phyloP scores from a whole-genome alignment of 345 rosid species.

The Eucalyptus marginata region DNA sequence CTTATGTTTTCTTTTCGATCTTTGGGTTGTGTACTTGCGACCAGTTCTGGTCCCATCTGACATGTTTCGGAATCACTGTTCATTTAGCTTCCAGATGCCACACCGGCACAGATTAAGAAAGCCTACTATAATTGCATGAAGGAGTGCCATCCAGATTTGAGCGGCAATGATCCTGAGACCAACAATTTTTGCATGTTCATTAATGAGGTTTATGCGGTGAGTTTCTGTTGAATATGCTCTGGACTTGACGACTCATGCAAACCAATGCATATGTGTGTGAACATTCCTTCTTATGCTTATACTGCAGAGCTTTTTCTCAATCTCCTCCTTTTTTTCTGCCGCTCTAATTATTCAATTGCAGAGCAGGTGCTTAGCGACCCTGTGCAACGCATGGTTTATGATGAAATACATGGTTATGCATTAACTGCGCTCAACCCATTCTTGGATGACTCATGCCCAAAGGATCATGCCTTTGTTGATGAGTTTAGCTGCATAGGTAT shows the following conservation, averaged over 20 bases:
- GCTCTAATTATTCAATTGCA: neutral
- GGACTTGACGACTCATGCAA: neutral
- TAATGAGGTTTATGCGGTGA: constrained; percentile 78
- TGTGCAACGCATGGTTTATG: constrained; percentile 87
- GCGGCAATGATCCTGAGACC: constrained; percentile 69
- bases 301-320: neutral
- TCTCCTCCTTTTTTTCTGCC: neutral
- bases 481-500: constrained; percentile 96
- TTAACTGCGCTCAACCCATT: constrained; percentile 80
- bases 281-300: neutral
- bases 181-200: constrained; percentile 95
- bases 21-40: neutral
- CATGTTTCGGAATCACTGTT: neutral
- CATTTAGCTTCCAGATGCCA: constrained; percentile 77
- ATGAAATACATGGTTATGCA: constrained; percentile 93
- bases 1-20: neutral
- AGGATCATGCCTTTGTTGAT: constrained; percentile 82
- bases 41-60: neutral
- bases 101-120: constrained; percentile 77
- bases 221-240: constrained; percentile 1
- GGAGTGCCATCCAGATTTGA: constrained; percentile 92
- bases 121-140: constrained; percentile 98
- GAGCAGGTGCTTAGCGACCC: constrained; percentile 94
- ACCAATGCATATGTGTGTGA: neutral
- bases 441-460: constrained; percentile 50